Base-by-base conservation (phyloP, 345 rosid genomes). In the Salix dunnii region DNA sequence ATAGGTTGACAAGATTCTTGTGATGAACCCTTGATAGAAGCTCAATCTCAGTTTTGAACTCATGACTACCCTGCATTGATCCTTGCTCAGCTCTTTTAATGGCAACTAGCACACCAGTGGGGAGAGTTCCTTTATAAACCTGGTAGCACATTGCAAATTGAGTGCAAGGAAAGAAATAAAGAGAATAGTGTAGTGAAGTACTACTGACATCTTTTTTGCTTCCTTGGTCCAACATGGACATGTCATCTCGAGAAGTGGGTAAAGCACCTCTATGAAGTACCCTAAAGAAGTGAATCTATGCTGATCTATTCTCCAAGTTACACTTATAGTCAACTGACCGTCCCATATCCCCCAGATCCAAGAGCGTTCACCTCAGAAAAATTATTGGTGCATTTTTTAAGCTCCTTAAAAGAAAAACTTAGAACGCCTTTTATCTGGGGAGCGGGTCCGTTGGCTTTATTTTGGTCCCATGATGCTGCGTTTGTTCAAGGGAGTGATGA, bases 11-110 rank as follows among this genome's bases (percentile, higher is more conserved):
- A 62, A 92, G 90, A 81, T 92, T 91, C 83, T 87, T 92, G 78
- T 92, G 98, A 76, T 91, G 96, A 80, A 94, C 96, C 72, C 97
- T 87, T 33, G 98, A 92, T 20, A 94, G 90, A 74, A 92, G 96
- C 82, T 94, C 98, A 31, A 90, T 90, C 89, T 92, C 97, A 63
- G 88, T 94, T 82, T 94, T 94, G 83, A 94, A 91, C 84, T 92
- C 97, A 6, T 80, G 64, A 16, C 88, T 90, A n/a, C 98, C 97
- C 83, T 94, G 97, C 86, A 85, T 66, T 23, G 98, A 92, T 75
- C 92, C 98, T 76, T 86, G 90, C 71, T 90, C 88, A 76, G 98
- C 96, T 80, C 96, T 85, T 86, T 91, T 94, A 70, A 91, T 88
- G 49, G 97, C 98, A 68, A 91, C 71, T 27, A 89, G 72, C 71